Base-by-base conservation (phyloP, 345 rosid genomes). In the Arabidopsis arenosa region DNA sequence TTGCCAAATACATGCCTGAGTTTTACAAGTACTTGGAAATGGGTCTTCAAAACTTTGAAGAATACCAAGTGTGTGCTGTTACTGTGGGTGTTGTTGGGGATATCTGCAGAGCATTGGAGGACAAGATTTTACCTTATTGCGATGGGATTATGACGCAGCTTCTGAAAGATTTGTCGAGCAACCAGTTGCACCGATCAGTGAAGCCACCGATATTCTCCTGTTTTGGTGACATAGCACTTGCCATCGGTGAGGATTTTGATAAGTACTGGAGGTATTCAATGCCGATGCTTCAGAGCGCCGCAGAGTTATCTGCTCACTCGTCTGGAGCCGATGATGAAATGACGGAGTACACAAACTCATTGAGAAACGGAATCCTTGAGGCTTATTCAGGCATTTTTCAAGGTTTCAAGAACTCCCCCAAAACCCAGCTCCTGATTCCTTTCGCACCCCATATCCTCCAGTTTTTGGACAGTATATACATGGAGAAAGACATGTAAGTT, bases 31-130 rank as follows among this genome's bases (percentile, higher is more conserved):
- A 87, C 75, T 77, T 87, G 82, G 94, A 89, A 68, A 80, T 83
- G 86, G 94, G 94, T 61, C 94, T 87, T 74, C 94, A 87, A 69
- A 89, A 89, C 81, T 89, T 86, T 57, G 92, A 87, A 81, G 91
- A 87, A 66, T 87, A 87, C 66, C 92, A 87, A 68, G 92, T 88
- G 10, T 88, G 94, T 68, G 88, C 89, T 57, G 87, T 89, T 23
- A 89, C 94, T 6, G 92, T 89, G 39, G 94, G 94, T 33, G 94
- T 89, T 40, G 88, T 89, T 37, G 92, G 94, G 6, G 94, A 89
- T 75, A 67, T 83, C 39, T 86, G 88, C 70, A 80, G 94, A 63
- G 94, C 94, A 11, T 59, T 89, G 68, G 94, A 89, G 77, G 90
- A 86, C 63, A 85, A 81, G 72, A 79, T 86, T 57, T 71, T 86